Conservation (phyloP, 345 rosid genomes). For the Trapa bicornis region DNA sequence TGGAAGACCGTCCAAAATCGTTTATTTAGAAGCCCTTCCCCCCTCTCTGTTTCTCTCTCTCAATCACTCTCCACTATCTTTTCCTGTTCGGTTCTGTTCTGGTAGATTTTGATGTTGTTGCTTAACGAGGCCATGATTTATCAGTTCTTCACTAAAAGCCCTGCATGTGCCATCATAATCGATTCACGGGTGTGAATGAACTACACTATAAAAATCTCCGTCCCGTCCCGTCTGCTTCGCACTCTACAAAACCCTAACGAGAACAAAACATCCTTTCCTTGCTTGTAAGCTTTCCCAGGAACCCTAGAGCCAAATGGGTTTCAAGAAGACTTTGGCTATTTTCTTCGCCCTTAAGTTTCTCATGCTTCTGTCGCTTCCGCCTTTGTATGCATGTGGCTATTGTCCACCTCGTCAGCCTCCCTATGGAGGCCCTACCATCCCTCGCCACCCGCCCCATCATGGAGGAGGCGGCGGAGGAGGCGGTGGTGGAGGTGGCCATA, state of each 20-base stretch:
- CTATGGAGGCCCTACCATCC: slow-evolving; percentile 3
- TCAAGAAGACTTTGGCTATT: slow-evolving; percentile 7
- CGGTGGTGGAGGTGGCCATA: neutral
- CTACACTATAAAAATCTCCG: neutral
- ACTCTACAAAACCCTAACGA: neutral
- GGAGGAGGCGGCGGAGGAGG: slow-evolving; percentile 6
- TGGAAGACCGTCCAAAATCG: slow-evolving; percentile 3
- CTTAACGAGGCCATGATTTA: neutral
- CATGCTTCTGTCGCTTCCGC: slow-evolving; percentile 14
- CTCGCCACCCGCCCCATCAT: slow-evolving; percentile 10
- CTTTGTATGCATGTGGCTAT: slow-evolving; percentile 10
- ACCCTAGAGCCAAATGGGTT: slow-evolving; percentile 7
- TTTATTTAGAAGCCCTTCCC: neutral
- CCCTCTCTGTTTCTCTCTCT: neutral
- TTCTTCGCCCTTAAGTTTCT: slow-evolving; percentile 12
- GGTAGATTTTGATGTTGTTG: neutral
- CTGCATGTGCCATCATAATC: neutral
- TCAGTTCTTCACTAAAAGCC: neutral
- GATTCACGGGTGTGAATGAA: slow-evolving; percentile 6
- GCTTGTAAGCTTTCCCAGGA: neutral
- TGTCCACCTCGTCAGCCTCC: slow-evolving; percentile 12
- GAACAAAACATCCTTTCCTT: neutral
- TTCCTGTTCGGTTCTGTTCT: neutral
- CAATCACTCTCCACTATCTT: neutral
- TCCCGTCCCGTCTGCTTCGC: neutral